These are phyloP conservation scores for Sarocladium kiliense DNA, from an alignment of 2,329 filamentous ascomycete species.

Conservation along the genomic window DNA sequence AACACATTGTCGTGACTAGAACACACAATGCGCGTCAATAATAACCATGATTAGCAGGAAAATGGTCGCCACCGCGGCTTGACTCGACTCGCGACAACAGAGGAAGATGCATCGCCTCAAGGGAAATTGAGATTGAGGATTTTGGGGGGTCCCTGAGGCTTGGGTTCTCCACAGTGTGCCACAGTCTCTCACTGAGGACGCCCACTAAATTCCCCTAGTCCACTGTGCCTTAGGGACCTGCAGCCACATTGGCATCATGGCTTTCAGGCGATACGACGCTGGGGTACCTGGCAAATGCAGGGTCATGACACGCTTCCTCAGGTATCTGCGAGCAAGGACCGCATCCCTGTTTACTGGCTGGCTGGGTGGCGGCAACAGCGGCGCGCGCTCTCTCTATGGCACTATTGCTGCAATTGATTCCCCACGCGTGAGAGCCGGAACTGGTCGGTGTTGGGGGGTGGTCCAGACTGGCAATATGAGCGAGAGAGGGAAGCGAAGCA, in stretches of 20 bases:
- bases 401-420: too few species aligned
- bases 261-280: constrained; percentile 5
- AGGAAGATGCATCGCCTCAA: not conserved
- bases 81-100: not conserved
- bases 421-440: too few species aligned
- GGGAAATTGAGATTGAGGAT: constrained; percentile 6
- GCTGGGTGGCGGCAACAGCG: constrained; percentile 4
- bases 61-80: not conserved
- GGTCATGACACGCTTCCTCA: not conserved
- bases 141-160: not conserved
- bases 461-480: not conserved
- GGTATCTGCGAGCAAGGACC: not conserved
- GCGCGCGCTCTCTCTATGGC: not conserved
- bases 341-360: not conserved
- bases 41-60: not conserved
- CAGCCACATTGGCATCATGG: not conserved
- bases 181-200: too few species aligned
- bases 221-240: not conserved
- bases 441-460: not conserved
- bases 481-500: not conserved
- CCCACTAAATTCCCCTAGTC: too few species aligned
- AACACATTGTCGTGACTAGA: too few species aligned
- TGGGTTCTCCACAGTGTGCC: constrained; percentile 1
- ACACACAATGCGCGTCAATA: not conserved
- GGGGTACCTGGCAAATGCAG: not conserved